A percentile compares a stretch with the other conserved stretches of the same genome.
These are phyloP conservation scores for Pythium dissotocum DNA, from an alignment of 352 stramenopile genomes.

Conservation along the genomic window DNA sequence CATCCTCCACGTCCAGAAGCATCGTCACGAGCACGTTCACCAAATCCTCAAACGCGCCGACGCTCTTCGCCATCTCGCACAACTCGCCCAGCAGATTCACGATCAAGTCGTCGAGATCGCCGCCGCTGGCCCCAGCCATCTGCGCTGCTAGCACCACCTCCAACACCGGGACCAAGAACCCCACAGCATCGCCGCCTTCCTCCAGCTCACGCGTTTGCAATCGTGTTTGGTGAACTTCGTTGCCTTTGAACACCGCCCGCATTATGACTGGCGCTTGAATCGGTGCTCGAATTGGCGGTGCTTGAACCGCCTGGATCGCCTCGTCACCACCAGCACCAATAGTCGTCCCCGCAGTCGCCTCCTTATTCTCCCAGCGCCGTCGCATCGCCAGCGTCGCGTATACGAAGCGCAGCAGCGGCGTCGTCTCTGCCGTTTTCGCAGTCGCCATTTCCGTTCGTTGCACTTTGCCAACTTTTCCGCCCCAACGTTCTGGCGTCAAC, in stretches of 20 bases:
- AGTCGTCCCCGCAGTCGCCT: neutral
- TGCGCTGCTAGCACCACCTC: slow-evolving; percentile 10
- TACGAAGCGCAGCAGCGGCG: slow-evolving; percentile 32
- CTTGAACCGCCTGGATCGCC: neutral
- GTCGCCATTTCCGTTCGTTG: slow-evolving; percentile 1
- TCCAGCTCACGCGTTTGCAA: neutral
- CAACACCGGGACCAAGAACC: neutral
- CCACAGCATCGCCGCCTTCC: neutral
- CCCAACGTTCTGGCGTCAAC: slow-evolving; percentile 21
- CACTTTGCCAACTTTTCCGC: slow-evolving; percentile 14
- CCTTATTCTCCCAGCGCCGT: slow-evolving; percentile 17
- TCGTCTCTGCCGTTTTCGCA: slow-evolving; percentile 7
- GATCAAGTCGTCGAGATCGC: slow-evolving; percentile 4
- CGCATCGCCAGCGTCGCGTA: slow-evolving; percentile 39
- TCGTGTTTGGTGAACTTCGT: neutral
- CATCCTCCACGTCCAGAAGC: slow-evolving; percentile 11
- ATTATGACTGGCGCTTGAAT: neutral
- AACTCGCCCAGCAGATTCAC: neutral
- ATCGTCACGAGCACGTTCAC: slow-evolving; percentile 15
- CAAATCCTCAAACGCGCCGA: slow-evolving; percentile 12
- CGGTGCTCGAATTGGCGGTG: neutral
- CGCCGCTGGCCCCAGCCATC: neutral
- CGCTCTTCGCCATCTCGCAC: slow-evolving; percentile 8
- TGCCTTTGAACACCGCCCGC: neutral
- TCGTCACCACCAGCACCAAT: neutral